These are phyloP conservation scores for Tulasnella sp. DNA, from an alignment of 768 basidiomycete species.

Conservation along the genomic window DNA sequence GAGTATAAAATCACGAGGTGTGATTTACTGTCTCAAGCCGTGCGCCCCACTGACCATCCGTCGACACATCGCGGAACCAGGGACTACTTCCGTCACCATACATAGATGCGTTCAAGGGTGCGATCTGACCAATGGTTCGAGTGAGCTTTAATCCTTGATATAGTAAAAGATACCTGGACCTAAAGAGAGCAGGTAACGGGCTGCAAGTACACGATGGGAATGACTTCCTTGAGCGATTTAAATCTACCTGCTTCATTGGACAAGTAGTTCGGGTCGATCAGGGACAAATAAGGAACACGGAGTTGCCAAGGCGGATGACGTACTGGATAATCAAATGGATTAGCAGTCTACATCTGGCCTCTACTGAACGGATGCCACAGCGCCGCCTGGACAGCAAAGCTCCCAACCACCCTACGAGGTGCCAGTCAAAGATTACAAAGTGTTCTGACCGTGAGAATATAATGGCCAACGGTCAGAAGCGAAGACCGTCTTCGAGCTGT, in stretches of 20 bases:
- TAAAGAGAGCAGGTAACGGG: not conserved
- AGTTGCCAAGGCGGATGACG: too few species aligned
- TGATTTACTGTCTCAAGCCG: conserved; percentile 39
- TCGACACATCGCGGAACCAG: conserved; percentile 41
- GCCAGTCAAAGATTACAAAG: too few species aligned
- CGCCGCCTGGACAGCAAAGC: conserved; percentile 51
- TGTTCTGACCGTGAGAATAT: too few species aligned
- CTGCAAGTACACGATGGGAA: not conserved
- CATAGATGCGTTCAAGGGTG: conserved; percentile 38
- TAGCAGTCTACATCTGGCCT: conserved; percentile 53
- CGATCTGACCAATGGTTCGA: conserved; percentile 41
- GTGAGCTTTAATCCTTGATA: conserved; percentile 54
- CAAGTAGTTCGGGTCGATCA: conserved; percentile 57
- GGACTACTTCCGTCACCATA: conserved; percentile 41
- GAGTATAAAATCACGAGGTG: too few species aligned
- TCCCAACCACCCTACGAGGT: conserved; percentile 27
- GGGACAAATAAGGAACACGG: too few species aligned
- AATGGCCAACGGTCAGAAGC: too few species aligned
- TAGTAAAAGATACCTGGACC: conserved; percentile 36
- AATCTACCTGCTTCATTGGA: conserved; percentile 43
- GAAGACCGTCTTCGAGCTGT: too few species aligned
- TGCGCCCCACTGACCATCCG: conserved; percentile 48
- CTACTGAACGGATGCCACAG: conserved; percentile 55
- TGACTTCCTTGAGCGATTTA: conserved; percentile 13
- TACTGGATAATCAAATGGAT: conserved; percentile 47